phyloP scores from a whole-genome alignment of 2,329 filamentous ascomycete species.

The Fusarium goolgardi region DNA sequence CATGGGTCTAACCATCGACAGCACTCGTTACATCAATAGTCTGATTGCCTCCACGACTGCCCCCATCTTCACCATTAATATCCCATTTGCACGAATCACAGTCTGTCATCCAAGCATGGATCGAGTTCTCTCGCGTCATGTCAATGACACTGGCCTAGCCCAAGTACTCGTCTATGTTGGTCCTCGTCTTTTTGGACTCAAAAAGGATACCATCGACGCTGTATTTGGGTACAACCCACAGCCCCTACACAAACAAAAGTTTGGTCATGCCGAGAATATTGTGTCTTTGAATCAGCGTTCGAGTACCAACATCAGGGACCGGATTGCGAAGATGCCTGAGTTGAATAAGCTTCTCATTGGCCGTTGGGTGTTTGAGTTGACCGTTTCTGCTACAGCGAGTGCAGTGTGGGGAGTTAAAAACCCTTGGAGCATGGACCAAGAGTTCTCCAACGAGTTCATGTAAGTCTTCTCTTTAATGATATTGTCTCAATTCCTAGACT shows the following conservation, averaged over 20 bases:
- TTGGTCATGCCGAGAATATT: conserved; percentile 42
- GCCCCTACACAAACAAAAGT: conserved; percentile 46
- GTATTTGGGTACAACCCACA: conserved; percentile 47
- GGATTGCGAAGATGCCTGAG: conserved; percentile 37
- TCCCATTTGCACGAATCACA: conserved; percentile 47
- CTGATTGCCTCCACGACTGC: conserved; percentile 42
- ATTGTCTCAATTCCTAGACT: background rate
- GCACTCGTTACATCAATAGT: conserved; percentile 45
- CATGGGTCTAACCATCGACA: conserved; percentile 41
- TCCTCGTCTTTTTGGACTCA: conserved; percentile 45
- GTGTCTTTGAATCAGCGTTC: conserved; percentile 42
- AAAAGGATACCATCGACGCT: conserved; percentile 37
- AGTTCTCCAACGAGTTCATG: conserved; percentile 50
- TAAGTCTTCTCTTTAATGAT: conserved; percentile 3
- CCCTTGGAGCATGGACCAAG: conserved; percentile 48
- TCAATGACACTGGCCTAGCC: conserved; percentile 48
- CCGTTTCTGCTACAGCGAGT: conserved; percentile 49
- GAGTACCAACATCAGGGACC: conserved; percentile 33
- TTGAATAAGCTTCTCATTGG: conserved; percentile 41
- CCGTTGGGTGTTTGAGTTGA: conserved; percentile 47
- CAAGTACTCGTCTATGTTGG: conserved; percentile 49
- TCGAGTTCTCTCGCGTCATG: conserved; percentile 45
- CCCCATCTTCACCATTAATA: conserved; percentile 48
- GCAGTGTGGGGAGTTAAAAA: conserved; percentile 50
- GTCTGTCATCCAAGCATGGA: conserved; percentile 48